A percentile compares a stretch with the other conserved stretches of the same genome.
Evolutionary conservation across 176 grass and related monocot species (phyloP).

Genomic region (Typha latifolia): DNA sequence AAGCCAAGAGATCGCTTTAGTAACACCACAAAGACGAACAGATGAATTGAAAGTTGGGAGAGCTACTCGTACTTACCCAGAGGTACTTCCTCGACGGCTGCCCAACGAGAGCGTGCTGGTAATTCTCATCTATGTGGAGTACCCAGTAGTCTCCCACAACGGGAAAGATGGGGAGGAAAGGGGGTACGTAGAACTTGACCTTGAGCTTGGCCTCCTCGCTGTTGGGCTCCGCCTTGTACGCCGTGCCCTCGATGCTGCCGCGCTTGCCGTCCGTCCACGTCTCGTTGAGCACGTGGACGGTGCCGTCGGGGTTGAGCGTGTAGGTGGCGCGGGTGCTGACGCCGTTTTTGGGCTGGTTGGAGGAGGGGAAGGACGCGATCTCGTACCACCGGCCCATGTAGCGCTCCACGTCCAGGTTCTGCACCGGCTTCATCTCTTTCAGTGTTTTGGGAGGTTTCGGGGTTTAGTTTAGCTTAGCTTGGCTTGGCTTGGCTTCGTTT

Average conservation of each 20-base stretch:
- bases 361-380: conserved; percentile 58
- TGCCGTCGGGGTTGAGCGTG: conserved; percentile 42
- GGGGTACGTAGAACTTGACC: conserved; percentile 96
- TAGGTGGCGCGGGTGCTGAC: conserved; percentile 71
- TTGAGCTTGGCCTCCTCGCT: conserved; percentile 94
- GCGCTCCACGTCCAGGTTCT: conserved; percentile 43
- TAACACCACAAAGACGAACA: not conserved
- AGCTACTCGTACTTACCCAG: conserved; percentile 23
- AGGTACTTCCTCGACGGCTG: conserved; percentile 77
- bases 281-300: conserved; percentile 86
- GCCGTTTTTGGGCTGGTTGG: conserved; percentile 79
- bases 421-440: conserved; percentile 50
- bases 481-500: no score
- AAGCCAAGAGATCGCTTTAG: not conserved
- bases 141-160: conserved; percentile 88
- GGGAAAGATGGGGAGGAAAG: conserved; percentile 71
- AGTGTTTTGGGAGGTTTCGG: no score
- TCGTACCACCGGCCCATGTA: conserved; percentile 99
- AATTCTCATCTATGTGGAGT: conserved; percentile 53
- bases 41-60: not conserved
- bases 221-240: conserved; percentile 58
- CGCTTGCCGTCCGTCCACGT: conserved; percentile 66
- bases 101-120: conserved; percentile 71
- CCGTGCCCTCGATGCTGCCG: conserved; percentile 65
- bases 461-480: no score